phyloP scores from a whole-genome alignment of 2,329 filamentous ascomycete genomes.

The Daldinia sp. region DNA sequence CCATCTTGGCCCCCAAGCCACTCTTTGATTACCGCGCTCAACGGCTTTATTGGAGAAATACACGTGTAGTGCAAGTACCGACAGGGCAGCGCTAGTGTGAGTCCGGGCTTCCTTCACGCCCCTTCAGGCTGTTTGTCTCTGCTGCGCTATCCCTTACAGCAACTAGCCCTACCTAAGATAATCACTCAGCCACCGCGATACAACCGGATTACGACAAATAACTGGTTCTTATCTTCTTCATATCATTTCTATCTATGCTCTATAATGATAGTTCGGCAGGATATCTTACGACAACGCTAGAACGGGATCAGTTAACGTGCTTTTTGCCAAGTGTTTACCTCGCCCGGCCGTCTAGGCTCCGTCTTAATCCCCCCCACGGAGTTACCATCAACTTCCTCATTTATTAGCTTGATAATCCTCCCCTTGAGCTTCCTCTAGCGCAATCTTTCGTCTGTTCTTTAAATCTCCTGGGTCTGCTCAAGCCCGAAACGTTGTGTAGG shows the following conservation, averaged over 20 bases:
- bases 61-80: constrained; percentile 19
- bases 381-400: constrained; percentile 12
- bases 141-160: constrained; percentile 3
- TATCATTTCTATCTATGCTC: background rate
- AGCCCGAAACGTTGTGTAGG: constrained; percentile 12
- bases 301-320: constrained; percentile 18
- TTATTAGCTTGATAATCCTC: constrained; percentile 13
- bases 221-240: background rate
- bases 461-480: background rate
- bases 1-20: background rate
- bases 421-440: constrained; percentile 2
- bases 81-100: constrained; percentile 10
- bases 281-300: constrained; percentile 10
- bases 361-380: constrained; percentile 14
- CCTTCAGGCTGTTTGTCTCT: background rate
- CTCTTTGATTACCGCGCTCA: background rate
- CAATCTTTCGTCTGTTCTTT: background rate
- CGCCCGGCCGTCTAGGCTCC: constrained; percentile 17
- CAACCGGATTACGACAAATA: constrained; percentile 9
- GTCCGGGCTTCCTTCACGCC: constrained; percentile 1
- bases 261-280: constrained; percentile 17
- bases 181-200: constrained; percentile 3
- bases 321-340: constrained; percentile 24
- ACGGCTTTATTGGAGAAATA: constrained; percentile 1
- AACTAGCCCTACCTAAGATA: background rate